A percentile compares a stretch with the other conserved stretches of the same genome.
phyloP scores from a whole-genome alignment of 129 eudicot species.

The Escallonia rubra region DNA sequence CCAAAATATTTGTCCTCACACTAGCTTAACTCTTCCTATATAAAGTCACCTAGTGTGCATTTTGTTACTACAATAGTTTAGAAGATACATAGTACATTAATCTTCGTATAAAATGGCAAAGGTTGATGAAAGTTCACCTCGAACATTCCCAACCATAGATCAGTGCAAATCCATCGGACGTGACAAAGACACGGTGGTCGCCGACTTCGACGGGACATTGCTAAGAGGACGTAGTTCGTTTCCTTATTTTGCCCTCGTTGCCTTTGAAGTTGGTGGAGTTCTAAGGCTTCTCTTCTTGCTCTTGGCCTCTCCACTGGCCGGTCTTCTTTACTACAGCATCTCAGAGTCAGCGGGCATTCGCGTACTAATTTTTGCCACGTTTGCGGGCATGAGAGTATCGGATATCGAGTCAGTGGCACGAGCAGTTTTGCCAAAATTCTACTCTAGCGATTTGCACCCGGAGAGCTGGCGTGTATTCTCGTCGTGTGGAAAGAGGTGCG shows the following conservation, averaged over 20 bases:
- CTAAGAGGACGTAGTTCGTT: slow-evolving; percentile 22
- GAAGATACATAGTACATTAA: too few relatives aligned
- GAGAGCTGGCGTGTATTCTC: slow-evolving; percentile 32
- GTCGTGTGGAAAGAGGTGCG: slow-evolving; percentile 26
- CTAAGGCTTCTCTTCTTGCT: slow-evolving; percentile 20
- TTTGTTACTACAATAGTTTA: background rate
- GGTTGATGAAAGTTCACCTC: background rate
- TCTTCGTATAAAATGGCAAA: background rate
- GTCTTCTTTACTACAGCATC: slow-evolving; percentile 20
- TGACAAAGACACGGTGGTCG: slow-evolving; percentile 15
- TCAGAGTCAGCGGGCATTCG: slow-evolving; percentile 28
- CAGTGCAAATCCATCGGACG: slow-evolving; percentile 13
- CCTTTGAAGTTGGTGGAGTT: slow-evolving; percentile 20
- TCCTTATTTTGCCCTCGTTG: slow-evolving; percentile 19
- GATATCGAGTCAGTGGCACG: slow-evolving; percentile 33
- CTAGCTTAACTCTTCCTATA: background rate
- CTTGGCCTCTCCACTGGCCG: slow-evolving; percentile 20
- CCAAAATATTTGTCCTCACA: background rate
- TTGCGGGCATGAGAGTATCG: slow-evolving; percentile 22
- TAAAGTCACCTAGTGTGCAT: too few relatives aligned
- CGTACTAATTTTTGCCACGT: slow-evolving; percentile 21
- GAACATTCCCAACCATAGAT: background rate
- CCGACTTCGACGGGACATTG: slow-evolving; percentile 26
- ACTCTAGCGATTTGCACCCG: slow-evolving; percentile 27
- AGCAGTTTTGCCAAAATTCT: slow-evolving; percentile 29